phyloP scores from a whole-genome alignment of 2,329 filamentous ascomycete species.

The Aspergillus versicolor region DNA sequence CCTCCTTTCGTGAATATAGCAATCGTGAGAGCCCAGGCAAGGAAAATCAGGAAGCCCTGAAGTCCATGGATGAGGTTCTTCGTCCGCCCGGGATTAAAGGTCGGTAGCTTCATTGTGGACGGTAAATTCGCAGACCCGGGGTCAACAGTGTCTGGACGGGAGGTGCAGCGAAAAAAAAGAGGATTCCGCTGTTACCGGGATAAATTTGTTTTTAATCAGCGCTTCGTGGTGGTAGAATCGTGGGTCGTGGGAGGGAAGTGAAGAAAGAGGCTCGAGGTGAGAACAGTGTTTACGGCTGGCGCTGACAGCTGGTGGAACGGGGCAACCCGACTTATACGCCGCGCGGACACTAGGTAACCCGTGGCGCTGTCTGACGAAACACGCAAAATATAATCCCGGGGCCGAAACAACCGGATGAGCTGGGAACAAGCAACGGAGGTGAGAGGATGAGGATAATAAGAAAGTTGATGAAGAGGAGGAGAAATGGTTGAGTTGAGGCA shows the following conservation, averaged over 20 bases:
- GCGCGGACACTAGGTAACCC: slow-evolving; percentile 19
- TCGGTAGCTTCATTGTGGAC: slow-evolving; percentile 27
- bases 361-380: slow-evolving; percentile 5
- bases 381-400: slow-evolving; percentile 6
- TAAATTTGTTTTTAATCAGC: background rate
- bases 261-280: background rate
- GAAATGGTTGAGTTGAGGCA: background rate
- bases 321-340: slow-evolving; percentile 24
- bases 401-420: background rate
- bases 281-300: slow-evolving; percentile 23
- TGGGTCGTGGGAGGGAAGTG: background rate
- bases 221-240: background rate
- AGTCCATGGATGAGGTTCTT: slow-evolving; percentile 57
- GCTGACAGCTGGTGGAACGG: slow-evolving; percentile 21
- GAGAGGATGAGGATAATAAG: background rate
- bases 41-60: slow-evolving; percentile 58
- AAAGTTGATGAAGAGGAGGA: background rate
- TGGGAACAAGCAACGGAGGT: background rate
- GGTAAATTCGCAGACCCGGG: background rate
- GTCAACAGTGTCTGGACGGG: background rate
- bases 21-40: slow-evolving; percentile 58
- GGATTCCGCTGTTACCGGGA: background rate
- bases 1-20: slow-evolving; percentile 58
- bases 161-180: background rate
- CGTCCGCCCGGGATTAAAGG: slow-evolving; percentile 52